Percentiles rank a stretch among this genome's conserved stretches.
Conservation (phyloP, 2,329 filamentous ascomycete genomes). For the Anisogramma anomala region DNA sequence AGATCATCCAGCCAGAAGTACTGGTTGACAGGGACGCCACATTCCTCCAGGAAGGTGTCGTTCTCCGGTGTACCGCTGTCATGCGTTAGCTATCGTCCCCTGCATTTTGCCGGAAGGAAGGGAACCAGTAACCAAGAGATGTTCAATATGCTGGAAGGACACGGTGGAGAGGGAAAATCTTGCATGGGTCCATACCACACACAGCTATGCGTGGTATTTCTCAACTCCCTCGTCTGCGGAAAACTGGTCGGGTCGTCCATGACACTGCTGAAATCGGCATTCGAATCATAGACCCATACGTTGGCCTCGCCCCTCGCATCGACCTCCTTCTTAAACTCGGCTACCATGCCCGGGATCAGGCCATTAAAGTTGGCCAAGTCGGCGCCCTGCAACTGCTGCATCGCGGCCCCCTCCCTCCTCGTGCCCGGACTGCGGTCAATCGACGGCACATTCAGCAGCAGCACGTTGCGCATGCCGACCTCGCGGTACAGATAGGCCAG, state of each 20-base stretch:
- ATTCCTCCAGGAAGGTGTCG: slow-evolving; percentile 32
- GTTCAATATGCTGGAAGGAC: too few relatives aligned
- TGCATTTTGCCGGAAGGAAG: too few relatives aligned
- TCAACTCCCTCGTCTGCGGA: slow-evolving; percentile 36
- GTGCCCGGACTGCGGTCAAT: slow-evolving; percentile 42
- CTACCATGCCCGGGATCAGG: slow-evolving; percentile 30
- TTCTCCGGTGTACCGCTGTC: slow-evolving; percentile 32
- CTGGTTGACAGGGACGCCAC: slow-evolving; percentile 44
- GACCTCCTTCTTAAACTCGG: slow-evolving; percentile 17
- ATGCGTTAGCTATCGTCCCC: background rate
- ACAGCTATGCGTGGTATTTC: slow-evolving; percentile 46
- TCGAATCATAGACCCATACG: slow-evolving; percentile 42
- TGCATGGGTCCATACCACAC: slow-evolving; percentile 38
- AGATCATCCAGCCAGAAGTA: slow-evolving; percentile 54
- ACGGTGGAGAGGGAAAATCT: slow-evolving; percentile 17
- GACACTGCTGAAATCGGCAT: slow-evolving; percentile 38
- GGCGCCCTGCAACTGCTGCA: slow-evolving; percentile 26
- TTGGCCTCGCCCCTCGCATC: slow-evolving; percentile 26
- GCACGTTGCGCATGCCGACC: slow-evolving; percentile 41
- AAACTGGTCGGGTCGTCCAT: slow-evolving; percentile 34
- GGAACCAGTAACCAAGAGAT: too few relatives aligned
- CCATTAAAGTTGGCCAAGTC: slow-evolving; percentile 42
- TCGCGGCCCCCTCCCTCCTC: slow-evolving; percentile 25
- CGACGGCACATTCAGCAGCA: slow-evolving; percentile 46
- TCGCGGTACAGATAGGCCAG: slow-evolving; percentile 34